Conservation (phyloP, 169 alveolate species). For the Theileria annulata region DNA sequence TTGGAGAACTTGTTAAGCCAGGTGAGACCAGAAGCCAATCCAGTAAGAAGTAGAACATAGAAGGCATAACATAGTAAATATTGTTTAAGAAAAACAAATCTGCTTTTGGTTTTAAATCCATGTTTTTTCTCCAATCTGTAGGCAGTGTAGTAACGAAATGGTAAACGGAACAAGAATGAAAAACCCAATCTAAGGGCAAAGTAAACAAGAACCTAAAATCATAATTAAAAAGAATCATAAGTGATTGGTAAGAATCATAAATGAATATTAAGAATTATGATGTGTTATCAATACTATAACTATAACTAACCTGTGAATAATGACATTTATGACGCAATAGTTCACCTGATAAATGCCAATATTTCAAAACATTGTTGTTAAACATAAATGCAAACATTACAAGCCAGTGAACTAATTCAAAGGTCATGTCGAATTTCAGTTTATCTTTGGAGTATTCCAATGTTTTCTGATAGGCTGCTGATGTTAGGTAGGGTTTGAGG, state of each 20-base stretch:
- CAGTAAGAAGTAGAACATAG: slow-evolving; percentile 70
- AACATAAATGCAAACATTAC: slow-evolving; percentile 13
- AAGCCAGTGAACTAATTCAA: slow-evolving; percentile 21
- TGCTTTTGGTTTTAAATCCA: slow-evolving; percentile 86
- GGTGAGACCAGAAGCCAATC: slow-evolving; percentile 73
- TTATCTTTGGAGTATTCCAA: slow-evolving; percentile 62
- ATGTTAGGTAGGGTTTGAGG: slow-evolving; percentile 14
- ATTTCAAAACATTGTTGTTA: slow-evolving; percentile 22
- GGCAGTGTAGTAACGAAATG: slow-evolving; percentile 77
- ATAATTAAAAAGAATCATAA: background rate
- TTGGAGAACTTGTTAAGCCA: slow-evolving; percentile 89
- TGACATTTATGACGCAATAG: background rate
- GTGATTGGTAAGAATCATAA: too few species aligned
- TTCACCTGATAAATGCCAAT: slow-evolving; percentile 48
- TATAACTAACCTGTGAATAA: slow-evolving; percentile 13
- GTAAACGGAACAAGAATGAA: slow-evolving; percentile 64
- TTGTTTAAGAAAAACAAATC: slow-evolving; percentile 77
- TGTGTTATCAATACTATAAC: background rate
- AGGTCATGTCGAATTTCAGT: slow-evolving; percentile 30
- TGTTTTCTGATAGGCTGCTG: slow-evolving; percentile 53
- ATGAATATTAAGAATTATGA: background rate
- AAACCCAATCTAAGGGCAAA: slow-evolving; percentile 31
- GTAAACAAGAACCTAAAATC: slow-evolving; percentile 33
- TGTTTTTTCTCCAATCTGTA: slow-evolving; percentile 85
- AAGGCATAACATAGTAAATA: slow-evolving; percentile 70